Evolutionary conservation across 2,329 filamentous ascomycete genomes (phyloP).

Genomic region (Trichothecium sympodiale): DNA sequence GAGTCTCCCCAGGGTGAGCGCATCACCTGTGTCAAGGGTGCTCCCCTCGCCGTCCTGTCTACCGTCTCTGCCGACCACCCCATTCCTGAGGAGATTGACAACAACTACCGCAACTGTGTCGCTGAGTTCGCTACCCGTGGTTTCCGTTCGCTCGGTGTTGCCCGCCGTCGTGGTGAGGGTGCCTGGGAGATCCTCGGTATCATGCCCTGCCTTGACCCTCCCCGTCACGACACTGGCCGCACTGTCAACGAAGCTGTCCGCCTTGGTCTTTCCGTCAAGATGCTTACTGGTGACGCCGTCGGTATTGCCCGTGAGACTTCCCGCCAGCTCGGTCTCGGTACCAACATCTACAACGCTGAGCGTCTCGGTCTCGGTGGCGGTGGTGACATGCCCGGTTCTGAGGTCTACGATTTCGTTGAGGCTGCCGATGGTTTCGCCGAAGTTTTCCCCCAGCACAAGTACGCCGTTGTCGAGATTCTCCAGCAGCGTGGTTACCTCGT

Average conservation of each 20-base stretch:
- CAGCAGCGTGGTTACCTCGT: conserved; percentile 89
- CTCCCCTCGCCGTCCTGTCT: conserved; percentile 76
- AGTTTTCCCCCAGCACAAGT: conserved; percentile 93
- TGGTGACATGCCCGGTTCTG: conserved; percentile 86
- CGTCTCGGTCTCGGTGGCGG: conserved; percentile 81
- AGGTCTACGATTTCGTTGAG: conserved; percentile 92
- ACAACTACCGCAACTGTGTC: conserved; percentile 85
- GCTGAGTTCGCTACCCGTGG: conserved; percentile 85
- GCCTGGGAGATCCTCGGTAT: conserved; percentile 89
- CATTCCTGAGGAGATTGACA: conserved; percentile 65
- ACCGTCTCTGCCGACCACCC: conserved; percentile 78
- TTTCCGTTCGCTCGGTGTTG: conserved; percentile 89
- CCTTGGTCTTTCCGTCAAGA: conserved; percentile 85
- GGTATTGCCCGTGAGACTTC: conserved; percentile 89
- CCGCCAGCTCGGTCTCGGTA: conserved; percentile 80
- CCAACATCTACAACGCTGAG: conserved; percentile 90
- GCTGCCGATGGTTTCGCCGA: conserved; percentile 91
- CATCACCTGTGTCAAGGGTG: conserved; percentile 85
- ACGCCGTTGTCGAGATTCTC: conserved; percentile 85
- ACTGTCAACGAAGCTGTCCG: conserved; percentile 84
- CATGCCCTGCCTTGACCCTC: conserved; percentile 88
- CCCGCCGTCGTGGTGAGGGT: conserved; percentile 72
- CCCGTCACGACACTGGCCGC: conserved; percentile 80
- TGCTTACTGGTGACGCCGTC: conserved; percentile 91
- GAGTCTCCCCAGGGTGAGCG: conserved; percentile 73